These are phyloP conservation scores for Filobasidium floriforme DNA, from an alignment of 768 basidiomycete genomes.

Conservation along the genomic window DNA sequence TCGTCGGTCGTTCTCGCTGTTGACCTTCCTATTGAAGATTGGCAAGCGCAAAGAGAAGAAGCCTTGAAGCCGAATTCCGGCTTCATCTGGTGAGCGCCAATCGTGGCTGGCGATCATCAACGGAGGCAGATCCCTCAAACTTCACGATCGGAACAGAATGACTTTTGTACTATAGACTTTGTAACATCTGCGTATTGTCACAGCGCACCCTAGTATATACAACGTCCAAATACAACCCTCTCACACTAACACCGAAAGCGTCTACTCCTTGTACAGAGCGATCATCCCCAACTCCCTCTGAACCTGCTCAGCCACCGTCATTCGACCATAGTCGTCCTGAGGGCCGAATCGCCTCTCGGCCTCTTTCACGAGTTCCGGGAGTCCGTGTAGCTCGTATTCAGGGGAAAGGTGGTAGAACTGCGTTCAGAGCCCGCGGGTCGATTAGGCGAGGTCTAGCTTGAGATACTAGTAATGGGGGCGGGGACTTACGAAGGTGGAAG, in stretches of 20 bases:
- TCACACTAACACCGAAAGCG: not conserved
- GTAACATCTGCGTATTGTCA: no score
- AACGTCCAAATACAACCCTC: constrained; percentile 1
- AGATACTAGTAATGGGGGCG: not conserved
- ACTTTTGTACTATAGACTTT: no score
- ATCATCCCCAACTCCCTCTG: constrained; percentile 48
- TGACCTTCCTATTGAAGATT: no score
- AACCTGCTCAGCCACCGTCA: constrained; percentile 87
- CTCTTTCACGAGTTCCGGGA: constrained; percentile 53
- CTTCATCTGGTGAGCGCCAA: no score
- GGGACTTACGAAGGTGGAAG: constrained; percentile 64
- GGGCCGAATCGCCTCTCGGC: constrained; percentile 48
- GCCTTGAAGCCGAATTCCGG: no score
- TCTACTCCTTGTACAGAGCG: constrained; percentile 25
- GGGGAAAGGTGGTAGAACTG: constrained; percentile 85
- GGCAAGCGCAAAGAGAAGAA: no score
- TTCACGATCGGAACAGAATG: no score
- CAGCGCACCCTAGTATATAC: not conserved
- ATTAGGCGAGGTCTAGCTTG: not conserved
- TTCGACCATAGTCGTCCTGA: constrained; percentile 56
- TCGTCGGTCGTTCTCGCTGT: no score
- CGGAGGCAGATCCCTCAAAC: no score
- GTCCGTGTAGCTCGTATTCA: constrained; percentile 66
- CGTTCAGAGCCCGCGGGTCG: not conserved
- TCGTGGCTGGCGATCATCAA: no score